A percentile compares a stretch with the other conserved stretches of the same genome.
phyloP scores from a whole-genome alignment of 345 rosid genomes.

The Camelina hispida region DNA sequence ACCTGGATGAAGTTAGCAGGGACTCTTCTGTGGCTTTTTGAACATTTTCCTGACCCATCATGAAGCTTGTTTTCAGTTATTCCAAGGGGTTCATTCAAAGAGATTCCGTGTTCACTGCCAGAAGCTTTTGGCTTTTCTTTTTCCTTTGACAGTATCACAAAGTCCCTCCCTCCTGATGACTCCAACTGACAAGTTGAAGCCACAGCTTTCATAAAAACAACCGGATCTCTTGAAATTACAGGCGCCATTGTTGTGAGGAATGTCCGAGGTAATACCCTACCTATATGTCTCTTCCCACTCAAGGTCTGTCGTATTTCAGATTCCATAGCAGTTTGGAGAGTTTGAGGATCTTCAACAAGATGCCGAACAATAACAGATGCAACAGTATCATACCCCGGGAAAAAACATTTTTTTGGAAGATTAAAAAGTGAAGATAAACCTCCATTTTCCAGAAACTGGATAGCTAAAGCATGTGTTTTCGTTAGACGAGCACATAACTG shows the following conservation, averaged over 20 bases:
- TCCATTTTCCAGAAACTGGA: slow-evolving; percentile 88
- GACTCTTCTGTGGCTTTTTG: slow-evolving; percentile 76
- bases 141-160: slow-evolving; percentile 76
- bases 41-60: slow-evolving; percentile 78
- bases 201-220: slow-evolving; percentile 87
- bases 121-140: slow-evolving; percentile 70
- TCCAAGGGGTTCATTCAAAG: slow-evolving; percentile 67
- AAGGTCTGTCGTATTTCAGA: slow-evolving; percentile 86
- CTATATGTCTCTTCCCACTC: slow-evolving; percentile 74
- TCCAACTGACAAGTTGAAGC: slow-evolving; percentile 84
- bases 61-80: slow-evolving; percentile 74
- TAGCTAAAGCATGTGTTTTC: slow-evolving; percentile 72
- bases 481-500: slow-evolving; percentile 95
- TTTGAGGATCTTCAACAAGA: slow-evolving; percentile 97
- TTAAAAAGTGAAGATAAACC: slow-evolving; percentile 77
- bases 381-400: slow-evolving; percentile 92
- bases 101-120: slow-evolving; percentile 61
- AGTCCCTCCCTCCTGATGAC: slow-evolving; percentile 82
- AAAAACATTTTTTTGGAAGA: slow-evolving; percentile 84
- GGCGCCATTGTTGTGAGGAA: slow-evolving; percentile 90
- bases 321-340: slow-evolving; percentile 96
- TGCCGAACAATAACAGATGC: slow-evolving; percentile 84
- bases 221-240: slow-evolving; percentile 91
- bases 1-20: slow-evolving; percentile 87
- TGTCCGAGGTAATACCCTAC: slow-evolving; percentile 64